Base-by-base conservation (phyloP, 306 rosid genomes). In the Cucumis melo region DNA sequence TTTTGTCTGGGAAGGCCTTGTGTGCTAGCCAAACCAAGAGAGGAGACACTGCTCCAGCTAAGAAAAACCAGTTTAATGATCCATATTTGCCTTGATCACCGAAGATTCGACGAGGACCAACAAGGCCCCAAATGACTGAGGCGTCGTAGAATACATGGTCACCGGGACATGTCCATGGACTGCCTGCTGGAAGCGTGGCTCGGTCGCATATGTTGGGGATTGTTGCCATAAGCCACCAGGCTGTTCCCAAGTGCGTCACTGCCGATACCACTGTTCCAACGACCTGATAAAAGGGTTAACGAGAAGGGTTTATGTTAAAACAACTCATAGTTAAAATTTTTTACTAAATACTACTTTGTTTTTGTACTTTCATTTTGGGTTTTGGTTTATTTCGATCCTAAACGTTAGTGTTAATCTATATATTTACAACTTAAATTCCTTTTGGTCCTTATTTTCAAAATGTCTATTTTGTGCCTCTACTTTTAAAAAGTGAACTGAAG, bases 61-160 rank as follows among this genome's bases (percentile, higher is more conserved):
- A 77, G 92, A 92, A 92, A 80, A 88, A 90, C 96, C 92, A 92
- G 78, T 92, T 92, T 73, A 92, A 82, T 62, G 90, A 84, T 0
- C 91, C 80, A 80, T 92, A 92, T 72, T 82, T 77, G 42, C 97
- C 97, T 60, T 90, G 93, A 50, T 92, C 79, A 39, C 97, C 93
- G n/a, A 92, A 92, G 41, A 88, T 88, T 79, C 89, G 82, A 19
- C 83, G 87, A 1, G 97, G 93, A 3, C 96, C 96, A 4, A 92
- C 81, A 13, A 92, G 81, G 13, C 97, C 97, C 97, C 97, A 92
- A 67, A 88, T 85, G 50, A 92, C 96, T 32, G 97, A 92, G 1
- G 93, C 87, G 8, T 92, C 96, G 15, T 92, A 92, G 88, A 92
- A 92, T n/a, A 92, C 96, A 50, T 90, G 97, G 83, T 92, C 97